Conservation (phyloP, 257 asterid genomes). For the Echites panduratus region DNA sequence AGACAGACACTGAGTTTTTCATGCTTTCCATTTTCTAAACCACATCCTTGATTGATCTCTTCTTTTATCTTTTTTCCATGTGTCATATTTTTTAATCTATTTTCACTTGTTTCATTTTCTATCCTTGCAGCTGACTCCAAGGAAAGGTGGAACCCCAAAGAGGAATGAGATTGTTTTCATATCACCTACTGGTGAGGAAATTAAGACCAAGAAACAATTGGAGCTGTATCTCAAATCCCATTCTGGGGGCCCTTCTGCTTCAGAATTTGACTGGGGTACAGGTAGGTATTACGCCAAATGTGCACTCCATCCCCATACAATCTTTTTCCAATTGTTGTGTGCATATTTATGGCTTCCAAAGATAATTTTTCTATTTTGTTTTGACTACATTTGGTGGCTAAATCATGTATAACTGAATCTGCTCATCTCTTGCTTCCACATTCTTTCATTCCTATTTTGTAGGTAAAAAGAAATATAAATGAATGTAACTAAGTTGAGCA, state of each 20-base stretch:
- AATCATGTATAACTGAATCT: background rate
- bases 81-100: background rate
- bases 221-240: slow-evolving; percentile 63
- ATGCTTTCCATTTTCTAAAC: background rate
- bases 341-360: background rate
- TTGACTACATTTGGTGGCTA: background rate
- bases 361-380: background rate
- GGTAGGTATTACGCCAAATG: slow-evolving; percentile 19
- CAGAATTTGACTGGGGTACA: slow-evolving; percentile 53
- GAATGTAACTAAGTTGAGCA: background rate
- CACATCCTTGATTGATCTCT: background rate
- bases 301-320: too few relatives aligned
- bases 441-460: background rate
- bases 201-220: slow-evolving; percentile 54
- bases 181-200: slow-evolving; percentile 62
- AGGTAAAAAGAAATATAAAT: too few relatives aligned
- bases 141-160: slow-evolving; percentile 13
- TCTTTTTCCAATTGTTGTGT: background rate
- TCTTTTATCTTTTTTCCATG: background rate
- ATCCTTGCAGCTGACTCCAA: slow-evolving; percentile 15
- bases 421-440: background rate
- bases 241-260: slow-evolving; percentile 45
- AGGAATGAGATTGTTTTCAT: slow-evolving; percentile 32
- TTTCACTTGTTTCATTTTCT: background rate
- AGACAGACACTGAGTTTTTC: background rate